Evolutionary conservation across 73 alveolate species (phyloP).

Genomic region (Tetrahymena borealis): DNA sequence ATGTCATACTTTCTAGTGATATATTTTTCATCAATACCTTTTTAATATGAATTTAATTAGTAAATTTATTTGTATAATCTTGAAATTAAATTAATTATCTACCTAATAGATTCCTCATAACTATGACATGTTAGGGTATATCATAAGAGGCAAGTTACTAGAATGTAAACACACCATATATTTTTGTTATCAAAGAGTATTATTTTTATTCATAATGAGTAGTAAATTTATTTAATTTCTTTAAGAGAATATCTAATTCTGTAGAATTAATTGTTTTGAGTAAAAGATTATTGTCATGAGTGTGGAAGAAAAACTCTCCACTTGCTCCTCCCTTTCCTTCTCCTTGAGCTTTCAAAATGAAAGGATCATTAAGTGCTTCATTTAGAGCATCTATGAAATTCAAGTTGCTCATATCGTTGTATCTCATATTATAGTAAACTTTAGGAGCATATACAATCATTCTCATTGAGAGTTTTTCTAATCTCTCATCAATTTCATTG

Average conservation of each 20-base stretch:
- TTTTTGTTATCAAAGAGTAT: constrained; percentile 48
- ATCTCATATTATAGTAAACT: neutral
- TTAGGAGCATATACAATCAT: neutral
- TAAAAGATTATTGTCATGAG: constrained; percentile 54
- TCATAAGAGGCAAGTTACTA: constrained; percentile 48
- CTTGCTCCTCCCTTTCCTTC: constrained; percentile 59
- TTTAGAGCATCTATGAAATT: neutral
- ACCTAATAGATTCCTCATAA: neutral
- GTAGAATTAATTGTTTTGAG: constrained; percentile 45
- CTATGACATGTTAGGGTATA: neutral
- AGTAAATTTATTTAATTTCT: constrained; percentile 30
- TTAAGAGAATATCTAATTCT: constrained; percentile 36
- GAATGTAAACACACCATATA: constrained; percentile 51
- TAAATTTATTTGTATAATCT: neutral
- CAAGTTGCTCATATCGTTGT: neutral
- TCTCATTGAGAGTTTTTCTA: neutral
- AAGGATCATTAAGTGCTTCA: neutral
- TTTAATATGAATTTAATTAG: constrained; percentile 48
- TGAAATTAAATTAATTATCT: neutral
- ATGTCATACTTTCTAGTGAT: constrained; percentile 54
- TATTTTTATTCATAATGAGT: constrained; percentile 41
- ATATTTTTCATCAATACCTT: constrained; percentile 42
- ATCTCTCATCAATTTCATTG: neutral
- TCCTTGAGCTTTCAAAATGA: constrained; percentile 14
- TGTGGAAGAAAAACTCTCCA: constrained; percentile 57